Evolutionary conservation across 768 basidiomycete species (phyloP), one percentile per base, ranked within the genome.

Genomic region (Suillus occidentalis): DNA sequence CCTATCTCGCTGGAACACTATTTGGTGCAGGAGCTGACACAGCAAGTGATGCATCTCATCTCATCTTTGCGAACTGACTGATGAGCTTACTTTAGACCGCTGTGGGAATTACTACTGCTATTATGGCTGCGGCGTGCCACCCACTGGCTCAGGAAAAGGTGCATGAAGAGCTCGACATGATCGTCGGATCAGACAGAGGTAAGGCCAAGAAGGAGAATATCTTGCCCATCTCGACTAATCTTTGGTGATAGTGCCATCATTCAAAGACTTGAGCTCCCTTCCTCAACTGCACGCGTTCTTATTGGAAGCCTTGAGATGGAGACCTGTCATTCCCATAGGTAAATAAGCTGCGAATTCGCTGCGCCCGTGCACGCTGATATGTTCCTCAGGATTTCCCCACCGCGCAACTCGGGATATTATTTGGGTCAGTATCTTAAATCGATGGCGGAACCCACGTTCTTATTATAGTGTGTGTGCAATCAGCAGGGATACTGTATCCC

Each of bases 11-110:
- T 1, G 86, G 86, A 1, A 80, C 81, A 34, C 82, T 87, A 76
- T 87, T 87, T 66, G 85, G 84, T 37, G 86, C 86, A 16, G 86
- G 86, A 3, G 81, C 83, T 2, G 85, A 86, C 66, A 87, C 86
- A 22, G 76, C 73, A 45, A 34, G 63, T 50, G 10, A 8, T 16
- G 6, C 25, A 22, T n/a, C 22, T 12, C 20, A 55, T 55, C 10
- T 25, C 10, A 4, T 52, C 14, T 28, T 14, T 12, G n/a, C n/a
- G n/a, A n/a, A n/a, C 14, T 20, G 31, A 18, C 57, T 31, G 12
- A 45, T 31, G 13, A 25, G 43, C 18, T 45, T 40, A 8, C 7
- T 42, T 25, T 47, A 77, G 59, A 86, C 84, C 1, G 82, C 84
- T 0, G 80, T 81, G 6, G 84, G 81, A 0, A 84, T 86, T 58